Evolutionary conservation across 768 basidiomycete species (phyloP), one percentile per base, ranked within the genome.

Genomic region (Dacryopinax primogenitus): DNA sequence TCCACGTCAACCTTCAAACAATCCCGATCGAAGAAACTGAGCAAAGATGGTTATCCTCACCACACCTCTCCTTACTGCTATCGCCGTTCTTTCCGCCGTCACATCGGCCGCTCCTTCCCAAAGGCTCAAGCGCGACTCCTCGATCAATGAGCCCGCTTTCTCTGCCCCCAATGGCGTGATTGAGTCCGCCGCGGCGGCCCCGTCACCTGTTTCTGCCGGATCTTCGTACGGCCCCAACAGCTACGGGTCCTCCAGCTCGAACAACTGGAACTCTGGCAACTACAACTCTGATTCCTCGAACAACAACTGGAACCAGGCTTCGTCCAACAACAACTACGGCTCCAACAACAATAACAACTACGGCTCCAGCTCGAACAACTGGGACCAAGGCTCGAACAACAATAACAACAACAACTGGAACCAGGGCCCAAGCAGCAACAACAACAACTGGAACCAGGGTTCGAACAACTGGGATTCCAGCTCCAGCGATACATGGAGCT

Each of bases 41-140:
- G 74, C 71, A 69, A 82, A 76, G 75, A 89, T 89, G 86, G 81
- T 86, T 72, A 77, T 76, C 71, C 75, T 84, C 37, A 15, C 66
- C 72, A 73, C 81, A 69, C 77, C 82, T 69, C 70, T 86, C 68
- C 62, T 88, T 67, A 78, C 80, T 74, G 79, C 79, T 71, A 79
- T 79, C 67, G 80, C 79, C 64, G 72, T 86, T 67, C 74, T 83
- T 65, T 81, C 82, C 67, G 77, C 80, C 72, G 70, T 83, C 39
- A 79, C 77, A 33, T 75, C 78, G 32, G 86, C 83, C 63, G 72
- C 78, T 62, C 82, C 82, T 64, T 76, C 69, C 73, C 78, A 62
- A 16, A 35, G 12, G 30, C 33, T 3, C 15, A 65, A 34, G 23
- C 65, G 39, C 34, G 65, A 63, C 34, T 65, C 63, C 33, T 66